Evolutionary conservation across 805 yeast species (phyloP).

Genomic region (Ogataea degrootiae): DNA sequence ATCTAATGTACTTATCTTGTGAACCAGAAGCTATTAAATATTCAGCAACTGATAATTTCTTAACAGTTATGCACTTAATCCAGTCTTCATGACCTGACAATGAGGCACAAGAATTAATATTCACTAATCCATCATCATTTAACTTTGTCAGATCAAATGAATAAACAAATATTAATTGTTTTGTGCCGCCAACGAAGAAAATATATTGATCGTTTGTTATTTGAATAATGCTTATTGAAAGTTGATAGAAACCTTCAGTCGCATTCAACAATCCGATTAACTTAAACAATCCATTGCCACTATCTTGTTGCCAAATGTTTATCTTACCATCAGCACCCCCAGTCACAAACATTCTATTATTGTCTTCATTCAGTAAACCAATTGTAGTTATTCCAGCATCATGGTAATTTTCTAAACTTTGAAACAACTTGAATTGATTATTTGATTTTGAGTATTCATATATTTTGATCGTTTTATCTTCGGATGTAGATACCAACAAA

Average conservation of each 20-base stretch:
- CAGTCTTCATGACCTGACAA: conserved; percentile 95
- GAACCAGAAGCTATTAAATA: conserved; percentile 82
- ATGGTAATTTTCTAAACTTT: conserved; percentile 35
- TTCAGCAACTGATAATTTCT: conserved; percentile 43
- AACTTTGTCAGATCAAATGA: conserved; percentile 32
- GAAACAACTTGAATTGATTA: conserved; percentile 27
- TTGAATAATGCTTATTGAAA: conserved; percentile 33
- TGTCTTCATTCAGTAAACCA: conserved; percentile 30
- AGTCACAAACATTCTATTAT: conserved; percentile 40
- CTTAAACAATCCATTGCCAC: conserved; percentile 17
- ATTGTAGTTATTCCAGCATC: conserved; percentile 51
- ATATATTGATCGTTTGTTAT: conserved; percentile 34
- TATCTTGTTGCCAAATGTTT: conserved; percentile 43
- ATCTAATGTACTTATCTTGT: conserved; percentile 85
- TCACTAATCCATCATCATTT: conserved; percentile 6
- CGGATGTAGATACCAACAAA: conserved; percentile 56
- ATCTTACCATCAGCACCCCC: conserved; percentile 65
- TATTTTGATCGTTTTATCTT: conserved; percentile 56
- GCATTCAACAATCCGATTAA: conserved; percentile 31
- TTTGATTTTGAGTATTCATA: conserved; percentile 41
- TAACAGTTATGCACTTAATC: conserved; percentile 73
- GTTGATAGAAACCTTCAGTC: conserved; percentile 46
- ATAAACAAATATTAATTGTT: conserved; percentile 48
- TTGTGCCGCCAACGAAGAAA: conserved; percentile 73
- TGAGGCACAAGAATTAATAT: conserved; percentile 40